Evolutionary conservation across 73 alveolate species (phyloP).

Genomic region (Breviolum minutum): DNA sequence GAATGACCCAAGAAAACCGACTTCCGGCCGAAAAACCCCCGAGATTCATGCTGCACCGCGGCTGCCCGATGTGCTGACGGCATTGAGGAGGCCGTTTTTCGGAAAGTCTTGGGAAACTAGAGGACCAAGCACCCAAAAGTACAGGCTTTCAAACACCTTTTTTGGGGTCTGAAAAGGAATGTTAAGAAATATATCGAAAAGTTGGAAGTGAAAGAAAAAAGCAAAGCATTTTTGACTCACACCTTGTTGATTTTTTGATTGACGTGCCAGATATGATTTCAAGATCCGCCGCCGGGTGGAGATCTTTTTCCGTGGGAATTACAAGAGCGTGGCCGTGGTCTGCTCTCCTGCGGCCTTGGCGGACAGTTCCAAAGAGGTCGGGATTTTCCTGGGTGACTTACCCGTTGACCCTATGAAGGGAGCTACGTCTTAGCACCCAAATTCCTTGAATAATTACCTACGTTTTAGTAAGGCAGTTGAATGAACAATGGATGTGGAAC

Average conservation of each 20-base stretch:
- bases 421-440: background rate
- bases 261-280: slow-evolving; percentile 28
- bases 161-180: background rate
- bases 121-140: background rate
- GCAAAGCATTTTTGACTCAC: background rate
- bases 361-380: background rate
- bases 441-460: background rate
- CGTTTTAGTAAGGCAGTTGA: background rate
- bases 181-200: too few species aligned
- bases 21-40: too few species aligned
- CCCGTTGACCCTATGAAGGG: background rate
- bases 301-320: slow-evolving; percentile 60
- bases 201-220: background rate
- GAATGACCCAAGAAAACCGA: background rate
- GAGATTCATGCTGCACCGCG: slow-evolving; percentile 61
- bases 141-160: background rate
- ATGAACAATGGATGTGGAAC: background rate
- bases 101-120: background rate
- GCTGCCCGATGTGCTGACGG: slow-evolving; percentile 46
- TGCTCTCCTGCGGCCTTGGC: slow-evolving; percentile 9
- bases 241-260: background rate
- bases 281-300: slow-evolving; percentile 52
- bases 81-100: background rate
- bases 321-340: slow-evolving; percentile 47
- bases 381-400: background rate